These are phyloP conservation scores for Agastache rugosa DNA, from an alignment of 257 asterid species.

Conservation along the genomic window DNA sequence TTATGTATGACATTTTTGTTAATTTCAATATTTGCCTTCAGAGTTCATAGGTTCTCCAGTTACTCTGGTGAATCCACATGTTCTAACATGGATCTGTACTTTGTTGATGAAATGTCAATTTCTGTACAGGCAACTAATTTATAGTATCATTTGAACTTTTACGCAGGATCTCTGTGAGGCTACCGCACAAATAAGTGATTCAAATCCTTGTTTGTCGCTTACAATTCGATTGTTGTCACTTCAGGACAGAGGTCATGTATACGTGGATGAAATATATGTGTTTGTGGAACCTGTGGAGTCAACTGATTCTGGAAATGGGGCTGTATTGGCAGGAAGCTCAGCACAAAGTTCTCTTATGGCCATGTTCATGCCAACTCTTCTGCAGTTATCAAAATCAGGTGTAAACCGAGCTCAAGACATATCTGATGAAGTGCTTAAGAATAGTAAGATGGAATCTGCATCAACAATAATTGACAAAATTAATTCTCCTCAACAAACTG, in stretches of 20 bases:
- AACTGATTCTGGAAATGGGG: conserved; percentile 54
- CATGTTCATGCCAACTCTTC: conserved; percentile 85
- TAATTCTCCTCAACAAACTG: conserved; percentile 45
- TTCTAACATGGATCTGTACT: not conserved
- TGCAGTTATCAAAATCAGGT: conserved; percentile 79
- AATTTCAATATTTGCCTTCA: not conserved
- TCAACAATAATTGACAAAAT: conserved; percentile 36
- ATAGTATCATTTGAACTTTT: conserved; percentile 24
- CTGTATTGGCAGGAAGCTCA: conserved; percentile 48
- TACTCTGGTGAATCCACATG: conserved; percentile 12
- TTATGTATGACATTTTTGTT: not conserved
- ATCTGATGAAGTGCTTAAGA: conserved; percentile 51
- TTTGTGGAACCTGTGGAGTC: conserved; percentile 66
- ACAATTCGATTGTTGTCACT: conserved; percentile 83
- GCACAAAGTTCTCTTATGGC: conserved; percentile 78
- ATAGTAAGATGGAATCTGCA: conserved; percentile 43
- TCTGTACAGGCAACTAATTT: conserved; percentile 16
- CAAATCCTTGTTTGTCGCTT: conserved; percentile 75
- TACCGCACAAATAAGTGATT: conserved; percentile 80
- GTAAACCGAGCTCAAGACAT: conserved; percentile 46
- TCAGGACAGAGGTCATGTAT: conserved; percentile 66
- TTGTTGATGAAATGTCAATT: conserved; percentile 21
- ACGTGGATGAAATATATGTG: conserved; percentile 77
- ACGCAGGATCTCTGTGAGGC: conserved; percentile 93
- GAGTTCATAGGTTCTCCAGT: conserved; percentile 3